Evolutionary conservation across 1,284 basidiomycete species (phyloP), one percentile per base, ranked within the genome.

Genomic region (Rhodofomes roseus): DNA sequence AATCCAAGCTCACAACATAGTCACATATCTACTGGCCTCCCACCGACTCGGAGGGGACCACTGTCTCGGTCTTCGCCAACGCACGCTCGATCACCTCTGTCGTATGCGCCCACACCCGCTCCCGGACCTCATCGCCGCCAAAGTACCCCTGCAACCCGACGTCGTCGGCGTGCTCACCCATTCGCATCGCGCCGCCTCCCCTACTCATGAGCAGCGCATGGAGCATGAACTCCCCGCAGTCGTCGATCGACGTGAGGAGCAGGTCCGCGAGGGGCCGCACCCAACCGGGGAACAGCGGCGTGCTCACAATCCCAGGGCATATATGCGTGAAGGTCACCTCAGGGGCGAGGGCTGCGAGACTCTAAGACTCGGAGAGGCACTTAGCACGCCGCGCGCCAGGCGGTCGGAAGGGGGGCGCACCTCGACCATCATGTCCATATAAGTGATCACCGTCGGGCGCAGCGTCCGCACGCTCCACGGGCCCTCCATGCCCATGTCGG

Each of bases 41-140:
- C n/a, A n/a, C n/a, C n/a, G n/a, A n/a, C n/a, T n/a, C n/a, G n/a
- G n/a, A n/a, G n/a, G n/a, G n/a, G n/a, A n/a, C 22, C 22, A 2
- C 40, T 20, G 8, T 41, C 40, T 20, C 43, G 5, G 43, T 44
- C 7, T n/a, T 16, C 20, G 12, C 27, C 54, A 40, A 27, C 4
- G 54, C 54, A 43, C 39, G 4, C 6, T 63, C 44, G 2, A 65
- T 74, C 31, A 68, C 72, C 53, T 73, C 65, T 2, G 77, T 64
- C 0, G 80, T 80, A 65, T 83, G 81, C 46, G 79, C 76, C 81
- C 81, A 82, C 16, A 83, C 55, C 60, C 69, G 73, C 59, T 73
- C 73, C 62, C 74, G 70, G 34, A 72, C 73, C 54, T 74, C 76
- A 2, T 74, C 74, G 20, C 73, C 69, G 16, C 78, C 77, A 63